Conservation (phyloP, 768 basidiomycete genomes). For the Boletales sp. region DNA sequence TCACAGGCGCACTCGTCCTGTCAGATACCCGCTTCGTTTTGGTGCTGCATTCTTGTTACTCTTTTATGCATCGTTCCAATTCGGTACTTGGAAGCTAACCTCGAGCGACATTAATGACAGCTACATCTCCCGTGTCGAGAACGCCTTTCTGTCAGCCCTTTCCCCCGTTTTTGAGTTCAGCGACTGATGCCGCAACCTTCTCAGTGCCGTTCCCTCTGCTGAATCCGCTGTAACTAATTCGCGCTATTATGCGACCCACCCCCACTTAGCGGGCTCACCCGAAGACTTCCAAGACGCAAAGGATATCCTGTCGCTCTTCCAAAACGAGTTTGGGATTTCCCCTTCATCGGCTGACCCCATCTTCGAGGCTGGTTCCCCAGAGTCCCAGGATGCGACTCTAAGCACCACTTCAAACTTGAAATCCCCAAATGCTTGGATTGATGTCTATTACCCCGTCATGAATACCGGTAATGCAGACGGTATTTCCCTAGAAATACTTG, state of each 20-base stretch:
- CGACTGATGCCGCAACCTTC: neutral
- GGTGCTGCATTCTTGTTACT: conserved; percentile 5
- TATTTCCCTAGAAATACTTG: conserved; percentile 63
- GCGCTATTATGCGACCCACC: conserved; percentile 57
- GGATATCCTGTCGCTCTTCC: conserved; percentile 63
- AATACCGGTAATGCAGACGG: conserved; percentile 64
- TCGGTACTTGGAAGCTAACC: neutral
- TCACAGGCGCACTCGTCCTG: neutral
- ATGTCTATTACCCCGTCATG: conserved; percentile 84
- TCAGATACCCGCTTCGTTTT: conserved; percentile 2
- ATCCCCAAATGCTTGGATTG: conserved; percentile 73
- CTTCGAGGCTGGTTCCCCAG: conserved; percentile 64
- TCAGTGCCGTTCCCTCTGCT: conserved; percentile 52
- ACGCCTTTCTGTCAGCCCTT: conserved; percentile 33
- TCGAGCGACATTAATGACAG: neutral
- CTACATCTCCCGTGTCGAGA: conserved; percentile 23
- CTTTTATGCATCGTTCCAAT: conserved; percentile 7
- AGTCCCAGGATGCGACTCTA: conserved; percentile 67
- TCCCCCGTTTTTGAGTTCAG: neutral
- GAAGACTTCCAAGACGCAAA: conserved; percentile 64
- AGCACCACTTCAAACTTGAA: conserved; percentile 43
- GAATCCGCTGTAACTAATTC: conserved; percentile 59
- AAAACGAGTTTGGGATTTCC: conserved; percentile 54
- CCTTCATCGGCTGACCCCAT: conserved; percentile 45
- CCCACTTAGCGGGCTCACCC: conserved; percentile 67